phyloP scores from a whole-genome alignment of 768 basidiomycete species.

The Glaciozyma martinii region DNA sequence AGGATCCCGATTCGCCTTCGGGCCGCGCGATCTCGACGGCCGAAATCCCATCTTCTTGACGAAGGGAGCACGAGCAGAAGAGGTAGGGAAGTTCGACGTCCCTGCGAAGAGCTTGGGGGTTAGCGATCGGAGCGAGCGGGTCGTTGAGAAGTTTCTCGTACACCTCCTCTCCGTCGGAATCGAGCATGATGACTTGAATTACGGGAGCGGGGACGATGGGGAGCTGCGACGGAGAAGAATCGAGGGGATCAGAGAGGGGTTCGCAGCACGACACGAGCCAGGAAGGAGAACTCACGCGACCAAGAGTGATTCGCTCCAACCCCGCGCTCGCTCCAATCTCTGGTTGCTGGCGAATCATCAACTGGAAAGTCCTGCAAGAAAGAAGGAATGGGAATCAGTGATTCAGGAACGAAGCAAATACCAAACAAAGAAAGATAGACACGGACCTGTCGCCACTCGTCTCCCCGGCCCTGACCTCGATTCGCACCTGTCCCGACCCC shows the following conservation, averaged over 20 bases:
- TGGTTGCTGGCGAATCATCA: conserved; percentile 80
- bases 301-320: conserved; percentile 5
- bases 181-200: conserved; percentile 65
- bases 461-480: neutral
- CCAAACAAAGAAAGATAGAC: neutral
- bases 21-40: conserved; percentile 41
- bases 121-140: neutral
- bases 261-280: neutral
- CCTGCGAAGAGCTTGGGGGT: conserved; percentile 43
- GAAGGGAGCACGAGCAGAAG: conserved; percentile 69
- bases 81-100: conserved; percentile 81
- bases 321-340: conserved; percentile 74
- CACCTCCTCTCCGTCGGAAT: conserved; percentile 63
- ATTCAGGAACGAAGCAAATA: too few relatives aligned
- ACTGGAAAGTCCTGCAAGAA: conserved; percentile 52
- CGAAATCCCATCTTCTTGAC: conserved; percentile 57
- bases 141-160: conserved; percentile 45
- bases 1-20: conserved; percentile 43
- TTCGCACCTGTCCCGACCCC: neutral
- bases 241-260: conserved; percentile 41
- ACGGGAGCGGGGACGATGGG: conserved; percentile 63
- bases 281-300: conserved; percentile 9
- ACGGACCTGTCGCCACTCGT: neutral
- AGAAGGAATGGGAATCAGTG: too few relatives aligned
- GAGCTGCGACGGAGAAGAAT: conserved; percentile 68